A percentile compares a stretch with the other conserved stretches of the same genome.
Evolutionary conservation across 345 rosid species (phyloP).

Genomic region (Citrus reticulata): DNA sequence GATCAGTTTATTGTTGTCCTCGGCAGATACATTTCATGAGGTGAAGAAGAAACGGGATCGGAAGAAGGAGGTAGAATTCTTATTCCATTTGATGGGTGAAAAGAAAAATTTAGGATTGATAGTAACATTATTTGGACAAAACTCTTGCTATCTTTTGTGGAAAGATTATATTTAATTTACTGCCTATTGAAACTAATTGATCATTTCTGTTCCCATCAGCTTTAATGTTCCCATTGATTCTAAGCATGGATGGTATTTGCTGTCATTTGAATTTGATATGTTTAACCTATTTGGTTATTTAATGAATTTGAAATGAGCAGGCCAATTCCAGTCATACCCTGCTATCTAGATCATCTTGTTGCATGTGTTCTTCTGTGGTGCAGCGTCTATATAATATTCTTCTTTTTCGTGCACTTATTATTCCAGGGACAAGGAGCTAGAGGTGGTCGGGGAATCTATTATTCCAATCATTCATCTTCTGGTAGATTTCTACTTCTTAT

Average conservation of each 20-base stretch:
- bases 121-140: not conserved
- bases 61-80: constrained; percentile 59
- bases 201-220: not conserved
- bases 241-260: not conserved
- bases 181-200: not conserved
- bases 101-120: not conserved
- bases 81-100: not conserved
- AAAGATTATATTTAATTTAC: not conserved
- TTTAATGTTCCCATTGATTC: not conserved
- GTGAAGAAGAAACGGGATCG: constrained; percentile 66
- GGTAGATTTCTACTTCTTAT: constrained; percentile 25
- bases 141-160: not conserved
- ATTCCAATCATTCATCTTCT: constrained; percentile 32
- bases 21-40: constrained; percentile 90
- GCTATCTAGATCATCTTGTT: not conserved
- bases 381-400: not conserved
- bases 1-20: not conserved
- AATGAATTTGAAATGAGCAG: not conserved
- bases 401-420: not conserved
- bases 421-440: constrained; percentile 44
- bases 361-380: not conserved
- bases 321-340: not conserved
- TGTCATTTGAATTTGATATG: not conserved
- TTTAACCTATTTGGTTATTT: not conserved
- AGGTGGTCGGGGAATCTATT: constrained; percentile 48